A percentile compares a stretch with the other conserved stretches of the same genome.
These are phyloP conservation scores for Cylindrotheca fusiformis DNA, from an alignment of 108 stramenopile species.

Conservation along the genomic window DNA sequence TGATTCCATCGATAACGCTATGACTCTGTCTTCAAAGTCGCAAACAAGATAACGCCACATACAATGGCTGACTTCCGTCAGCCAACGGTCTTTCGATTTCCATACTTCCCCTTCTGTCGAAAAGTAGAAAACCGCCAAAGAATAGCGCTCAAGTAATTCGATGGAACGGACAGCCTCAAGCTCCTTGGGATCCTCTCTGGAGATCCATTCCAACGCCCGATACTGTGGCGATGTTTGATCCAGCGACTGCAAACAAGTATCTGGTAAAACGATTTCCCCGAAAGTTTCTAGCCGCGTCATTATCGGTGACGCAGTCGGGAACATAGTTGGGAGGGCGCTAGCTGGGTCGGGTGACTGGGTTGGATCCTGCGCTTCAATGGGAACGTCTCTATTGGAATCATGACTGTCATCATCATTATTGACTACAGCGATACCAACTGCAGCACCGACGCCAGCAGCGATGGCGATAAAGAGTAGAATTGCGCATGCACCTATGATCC, in stretches of 20 bases:
- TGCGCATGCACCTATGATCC: no score
- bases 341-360: no score
- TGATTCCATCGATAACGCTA: no score
- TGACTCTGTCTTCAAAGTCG: no score
- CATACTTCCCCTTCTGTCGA: constrained; percentile 34
- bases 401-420: no score
- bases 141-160: constrained; percentile 29
- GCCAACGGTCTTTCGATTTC: constrained; percentile 15
- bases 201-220: constrained; percentile 53
- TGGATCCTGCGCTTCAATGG: no score
- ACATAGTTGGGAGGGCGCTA: not conserved
- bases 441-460: no score
- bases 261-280: not conserved
- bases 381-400: no score
- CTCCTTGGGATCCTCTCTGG: constrained; percentile 33
- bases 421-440: no score
- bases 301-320: not conserved
- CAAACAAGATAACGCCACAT: no score
- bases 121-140: constrained; percentile 42
- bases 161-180: not conserved
- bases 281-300: not conserved
- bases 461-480: no score
- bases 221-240: constrained; percentile 37
- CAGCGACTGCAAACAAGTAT: not conserved
- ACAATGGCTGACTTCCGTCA: constrained; percentile 10